These are phyloP conservation scores for Candida railenensis DNA, from an alignment of 805 yeast species.

Conservation along the genomic window DNA sequence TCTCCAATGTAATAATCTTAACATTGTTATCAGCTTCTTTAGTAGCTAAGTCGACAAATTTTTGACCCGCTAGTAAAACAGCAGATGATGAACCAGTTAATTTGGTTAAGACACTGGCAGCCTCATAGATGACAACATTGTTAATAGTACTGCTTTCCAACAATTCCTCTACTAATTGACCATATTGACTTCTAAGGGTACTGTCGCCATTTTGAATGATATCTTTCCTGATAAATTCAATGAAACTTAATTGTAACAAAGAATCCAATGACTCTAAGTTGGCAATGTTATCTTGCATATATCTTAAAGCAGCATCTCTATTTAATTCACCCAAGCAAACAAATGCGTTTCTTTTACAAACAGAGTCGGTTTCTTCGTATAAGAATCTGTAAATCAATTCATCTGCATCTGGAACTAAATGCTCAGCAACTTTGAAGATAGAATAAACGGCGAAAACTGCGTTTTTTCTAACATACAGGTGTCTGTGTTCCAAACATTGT, in stretches of 20 bases:
- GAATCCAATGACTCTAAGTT: conserved; percentile 71
- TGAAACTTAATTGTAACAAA: conserved; percentile 80
- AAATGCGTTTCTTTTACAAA: conserved; percentile 94
- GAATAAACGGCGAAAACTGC: conserved; percentile 90
- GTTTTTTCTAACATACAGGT: conserved; percentile 96
- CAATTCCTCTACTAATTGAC: conserved; percentile 68
- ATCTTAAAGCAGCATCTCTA: conserved; percentile 81
- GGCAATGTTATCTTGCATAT: conserved; percentile 67
- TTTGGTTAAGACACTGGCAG: conserved; percentile 74
- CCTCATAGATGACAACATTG: conserved; percentile 82
- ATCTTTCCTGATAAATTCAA: conserved; percentile 88
- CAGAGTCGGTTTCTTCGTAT: conserved; percentile 82
- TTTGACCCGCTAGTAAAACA: conserved; percentile 75
- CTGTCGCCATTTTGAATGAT: conserved; percentile 35
- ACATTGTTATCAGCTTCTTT: conserved; percentile 95
- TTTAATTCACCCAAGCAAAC: conserved; percentile 79
- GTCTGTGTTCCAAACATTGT: conserved; percentile 90
- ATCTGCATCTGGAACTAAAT: conserved; percentile 93
- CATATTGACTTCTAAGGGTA: conserved; percentile 66
- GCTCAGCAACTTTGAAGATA: conserved; percentile 78
- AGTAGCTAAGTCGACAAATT: conserved; percentile 83
- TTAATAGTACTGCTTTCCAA: conserved; percentile 57
- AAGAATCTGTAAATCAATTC: conserved; percentile 74
- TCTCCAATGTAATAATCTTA: conserved; percentile 86
- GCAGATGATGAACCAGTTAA: conserved; percentile 65